These are phyloP conservation scores for Suillus paluster DNA, from an alignment of 768 basidiomycete species.

Conservation along the genomic window DNA sequence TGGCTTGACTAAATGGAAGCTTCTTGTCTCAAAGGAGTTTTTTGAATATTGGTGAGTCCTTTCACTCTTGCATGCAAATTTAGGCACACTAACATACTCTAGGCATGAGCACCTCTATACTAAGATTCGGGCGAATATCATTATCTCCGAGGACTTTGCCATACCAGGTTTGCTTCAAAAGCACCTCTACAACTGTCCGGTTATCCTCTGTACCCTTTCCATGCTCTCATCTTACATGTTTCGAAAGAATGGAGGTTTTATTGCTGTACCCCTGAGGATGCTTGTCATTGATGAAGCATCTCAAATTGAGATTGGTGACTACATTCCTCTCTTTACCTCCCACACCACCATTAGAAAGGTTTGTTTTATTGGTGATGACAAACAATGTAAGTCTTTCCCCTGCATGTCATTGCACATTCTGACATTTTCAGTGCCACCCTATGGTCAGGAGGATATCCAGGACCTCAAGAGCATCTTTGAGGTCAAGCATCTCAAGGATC, in stretches of 20 bases:
- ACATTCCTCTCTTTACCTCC: constrained; percentile 45
- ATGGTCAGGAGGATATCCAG: constrained; percentile 70
- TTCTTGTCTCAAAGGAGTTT: constrained; percentile 77
- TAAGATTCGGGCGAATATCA: constrained; percentile 50
- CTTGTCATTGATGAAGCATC: constrained; percentile 70
- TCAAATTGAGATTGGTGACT: constrained; percentile 63
- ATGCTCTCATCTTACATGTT: constrained; percentile 61
- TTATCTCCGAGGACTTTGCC: constrained; percentile 48
- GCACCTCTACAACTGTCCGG: constrained; percentile 46
- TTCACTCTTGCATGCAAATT: constrained; percentile 8
- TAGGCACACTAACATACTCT: constrained; percentile 8
- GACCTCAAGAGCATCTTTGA: constrained; percentile 81
- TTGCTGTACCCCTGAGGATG: constrained; percentile 44
- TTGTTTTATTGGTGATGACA: constrained; percentile 69
- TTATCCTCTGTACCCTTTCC: constrained; percentile 76
- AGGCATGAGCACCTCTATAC: constrained; percentile 86
- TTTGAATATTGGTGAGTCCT: constrained; percentile 61
- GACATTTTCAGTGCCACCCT: constrained; percentile 68
- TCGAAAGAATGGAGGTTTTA: constrained; percentile 25
- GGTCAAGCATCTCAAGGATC: constrained; percentile 55
- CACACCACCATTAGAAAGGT: constrained; percentile 49
- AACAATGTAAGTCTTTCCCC: constrained; percentile 53
- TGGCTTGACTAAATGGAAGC: constrained; percentile 58
- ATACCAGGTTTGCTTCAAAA: constrained; percentile 31
- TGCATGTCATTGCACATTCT: constrained; percentile 33